These are phyloP conservation scores for Vaccinium macrocarpon DNA, from an alignment of 148 eudicot species.

Conservation along the genomic window DNA sequence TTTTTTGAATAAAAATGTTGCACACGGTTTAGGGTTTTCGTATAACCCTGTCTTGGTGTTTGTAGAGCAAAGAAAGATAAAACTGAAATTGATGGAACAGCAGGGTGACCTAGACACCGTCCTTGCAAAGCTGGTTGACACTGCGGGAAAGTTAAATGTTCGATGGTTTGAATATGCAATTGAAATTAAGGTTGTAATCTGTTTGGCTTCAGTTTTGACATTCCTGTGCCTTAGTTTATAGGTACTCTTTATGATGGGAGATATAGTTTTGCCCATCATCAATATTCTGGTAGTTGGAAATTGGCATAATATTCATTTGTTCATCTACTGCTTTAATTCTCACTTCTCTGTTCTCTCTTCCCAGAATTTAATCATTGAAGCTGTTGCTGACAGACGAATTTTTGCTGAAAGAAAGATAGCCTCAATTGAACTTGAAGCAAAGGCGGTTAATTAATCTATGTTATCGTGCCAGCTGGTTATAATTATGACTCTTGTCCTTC, in stretches of 20 bases:
- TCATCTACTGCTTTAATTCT: neutral
- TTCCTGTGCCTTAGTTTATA: slow-evolving; percentile 4
- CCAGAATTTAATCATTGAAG: slow-evolving; percentile 67
- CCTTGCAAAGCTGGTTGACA: slow-evolving; percentile 50
- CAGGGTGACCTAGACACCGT: slow-evolving; percentile 59
- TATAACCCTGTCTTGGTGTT: slow-evolving; percentile 8
- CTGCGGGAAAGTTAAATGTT: slow-evolving; percentile 46
- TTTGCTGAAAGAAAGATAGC: slow-evolving; percentile 57
- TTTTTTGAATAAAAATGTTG: neutral
- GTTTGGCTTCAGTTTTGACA: slow-evolving; percentile 7
- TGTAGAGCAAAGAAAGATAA: slow-evolving; percentile 54
- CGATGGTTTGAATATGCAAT: slow-evolving; percentile 53
- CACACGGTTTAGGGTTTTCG: neutral
- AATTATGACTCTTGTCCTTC: neutral
- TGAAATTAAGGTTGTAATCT: slow-evolving; percentile 54
- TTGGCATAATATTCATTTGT: neutral
- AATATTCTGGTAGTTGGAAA: neutral
- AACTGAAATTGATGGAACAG: slow-evolving; percentile 43
- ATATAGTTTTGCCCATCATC: neutral
- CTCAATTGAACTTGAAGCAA: slow-evolving; percentile 69
- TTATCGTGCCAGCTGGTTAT: neutral
- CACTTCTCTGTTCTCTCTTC: slow-evolving; percentile 10
- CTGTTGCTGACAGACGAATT: slow-evolving; percentile 61
- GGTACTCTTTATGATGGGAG: neutral
- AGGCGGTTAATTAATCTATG: slow-evolving; percentile 41